A percentile compares a stretch with the other conserved stretches of the same genome.
phyloP scores from a whole-genome alignment of 768 basidiomycete species.

The Rhizopogon rudus region DNA sequence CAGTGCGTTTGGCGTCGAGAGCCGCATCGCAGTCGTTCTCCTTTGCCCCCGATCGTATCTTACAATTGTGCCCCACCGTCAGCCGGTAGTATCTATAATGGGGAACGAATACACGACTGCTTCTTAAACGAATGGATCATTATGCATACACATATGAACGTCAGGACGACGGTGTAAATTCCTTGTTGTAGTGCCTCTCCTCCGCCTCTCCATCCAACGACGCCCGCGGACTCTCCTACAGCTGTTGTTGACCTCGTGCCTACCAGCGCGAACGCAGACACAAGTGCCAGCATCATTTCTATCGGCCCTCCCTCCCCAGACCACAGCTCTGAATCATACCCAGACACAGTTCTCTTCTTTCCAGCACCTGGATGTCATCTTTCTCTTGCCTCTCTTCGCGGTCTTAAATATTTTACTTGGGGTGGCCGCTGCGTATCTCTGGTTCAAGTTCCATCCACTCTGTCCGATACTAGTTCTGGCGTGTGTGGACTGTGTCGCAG shows the following conservation, averaged over 20 bases:
- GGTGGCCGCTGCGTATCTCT: slow-evolving; percentile 5
- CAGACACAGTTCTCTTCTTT: slow-evolving; percentile 15
- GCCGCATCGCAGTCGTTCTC: slow-evolving; percentile 38
- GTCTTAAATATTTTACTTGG: slow-evolving; percentile 22
- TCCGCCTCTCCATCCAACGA: not conserved
- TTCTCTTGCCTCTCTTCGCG: slow-evolving; percentile 22
- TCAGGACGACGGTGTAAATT: not conserved
- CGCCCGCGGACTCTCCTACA: not conserved
- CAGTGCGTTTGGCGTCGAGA: slow-evolving; percentile 59
- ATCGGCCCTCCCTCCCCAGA: slow-evolving; percentile 28
- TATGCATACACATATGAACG: not conserved
- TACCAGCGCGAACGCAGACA: slow-evolving; percentile 6
- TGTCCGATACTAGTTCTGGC: not conserved
- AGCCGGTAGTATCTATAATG: slow-evolving; percentile 16
- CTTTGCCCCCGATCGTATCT: slow-evolving; percentile 32
- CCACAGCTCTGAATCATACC: slow-evolving; percentile 8
- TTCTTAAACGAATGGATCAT: slow-evolving; percentile 5
- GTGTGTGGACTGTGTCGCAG: not conserved
- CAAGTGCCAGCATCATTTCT: slow-evolving; percentile 20
- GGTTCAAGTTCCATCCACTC: slow-evolving; percentile 10
- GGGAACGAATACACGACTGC: not conserved
- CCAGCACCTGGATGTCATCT: slow-evolving; percentile 20
- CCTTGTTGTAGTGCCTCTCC: not conserved
- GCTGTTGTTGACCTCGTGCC: not conserved
- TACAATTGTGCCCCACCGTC: not conserved